Conservation (phyloP, 148 eudicot genomes). For the Rhododendron ferrugineum region DNA sequence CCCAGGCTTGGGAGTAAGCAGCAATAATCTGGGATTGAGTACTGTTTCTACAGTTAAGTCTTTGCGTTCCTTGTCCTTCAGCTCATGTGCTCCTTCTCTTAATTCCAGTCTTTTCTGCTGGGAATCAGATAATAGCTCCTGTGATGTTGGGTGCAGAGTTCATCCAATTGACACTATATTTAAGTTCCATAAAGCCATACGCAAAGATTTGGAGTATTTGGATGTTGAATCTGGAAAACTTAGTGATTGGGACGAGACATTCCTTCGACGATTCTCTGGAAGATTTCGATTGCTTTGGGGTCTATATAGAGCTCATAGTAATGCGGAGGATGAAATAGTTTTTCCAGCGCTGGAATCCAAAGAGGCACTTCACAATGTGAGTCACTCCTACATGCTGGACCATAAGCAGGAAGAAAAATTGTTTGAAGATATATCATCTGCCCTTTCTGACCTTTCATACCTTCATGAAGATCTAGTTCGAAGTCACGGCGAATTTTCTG, state of each 20-base stretch:
- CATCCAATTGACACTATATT: conserved; percentile 86
- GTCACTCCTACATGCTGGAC: conserved; percentile 86
- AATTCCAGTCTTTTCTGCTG: conserved; percentile 88
- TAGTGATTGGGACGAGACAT: conserved; percentile 51
- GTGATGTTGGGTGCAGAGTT: conserved; percentile 36
- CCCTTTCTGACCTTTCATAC: conserved; percentile 54
- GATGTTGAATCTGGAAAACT: conserved; percentile 85
- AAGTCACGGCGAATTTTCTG: conserved; percentile 21
- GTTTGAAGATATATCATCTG: conserved; percentile 78
- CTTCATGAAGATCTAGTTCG: conserved; percentile 34
- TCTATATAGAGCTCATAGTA: conserved; percentile 85
- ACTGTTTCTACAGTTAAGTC: conserved; percentile 69
- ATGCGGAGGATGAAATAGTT: conserved; percentile 91
- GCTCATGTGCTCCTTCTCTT: conserved; percentile 81
- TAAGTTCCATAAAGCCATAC: conserved; percentile 84
- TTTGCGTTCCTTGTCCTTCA: conserved; percentile 73
- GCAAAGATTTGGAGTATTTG: conserved; percentile 86
- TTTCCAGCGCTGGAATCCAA: conserved; percentile 89
- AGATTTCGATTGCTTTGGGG: conserved; percentile 86
- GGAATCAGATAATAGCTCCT: conserved; percentile 70
- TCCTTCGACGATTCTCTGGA: conserved; percentile 71
- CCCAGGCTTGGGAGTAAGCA: conserved; percentile 82
- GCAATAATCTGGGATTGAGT: conserved; percentile 40
- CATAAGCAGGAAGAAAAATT: conserved; percentile 89
- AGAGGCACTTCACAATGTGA: conserved; percentile 86